phyloP scores from a whole-genome alignment of 164 flowering plant species.

The Kalanchoe fedtschenkoi region DNA sequence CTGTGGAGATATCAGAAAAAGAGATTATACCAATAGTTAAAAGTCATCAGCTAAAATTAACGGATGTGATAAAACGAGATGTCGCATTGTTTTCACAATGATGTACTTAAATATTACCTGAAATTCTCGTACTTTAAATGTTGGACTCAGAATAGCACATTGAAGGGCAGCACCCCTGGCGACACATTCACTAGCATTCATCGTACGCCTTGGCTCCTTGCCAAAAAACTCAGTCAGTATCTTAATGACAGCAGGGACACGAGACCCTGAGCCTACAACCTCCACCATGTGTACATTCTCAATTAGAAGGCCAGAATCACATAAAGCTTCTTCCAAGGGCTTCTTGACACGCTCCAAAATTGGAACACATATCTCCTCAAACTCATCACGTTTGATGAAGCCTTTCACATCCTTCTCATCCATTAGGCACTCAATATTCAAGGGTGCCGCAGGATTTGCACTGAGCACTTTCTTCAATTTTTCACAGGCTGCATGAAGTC shows the following conservation, averaged over 20 bases:
- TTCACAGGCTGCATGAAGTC: slow-evolving; percentile 70
- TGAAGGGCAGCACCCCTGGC: slow-evolving; percentile 75
- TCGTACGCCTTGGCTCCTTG: slow-evolving; percentile 85
- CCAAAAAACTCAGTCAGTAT: slow-evolving; percentile 75
- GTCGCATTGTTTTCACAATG: neutral
- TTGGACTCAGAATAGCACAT: slow-evolving; percentile 89
- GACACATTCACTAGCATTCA: slow-evolving; percentile 98
- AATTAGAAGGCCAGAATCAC: slow-evolving; percentile 55
- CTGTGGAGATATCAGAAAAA: too few relatives aligned
- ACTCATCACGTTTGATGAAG: slow-evolving; percentile 74
- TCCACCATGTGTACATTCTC: slow-evolving; percentile 70
- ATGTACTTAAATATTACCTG: slow-evolving; percentile 46
- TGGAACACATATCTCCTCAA: slow-evolving; percentile 64
- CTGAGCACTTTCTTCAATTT: too few relatives aligned
- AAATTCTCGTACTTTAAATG: slow-evolving; percentile 84
- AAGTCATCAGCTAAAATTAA: too few relatives aligned
- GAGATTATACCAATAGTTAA: too few relatives aligned
- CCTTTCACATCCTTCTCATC: slow-evolving; percentile 89
- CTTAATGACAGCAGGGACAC: slow-evolving; percentile 73
- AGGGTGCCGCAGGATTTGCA: too few relatives aligned
- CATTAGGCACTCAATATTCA: too few relatives aligned
- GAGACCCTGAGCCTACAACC: slow-evolving; percentile 86
- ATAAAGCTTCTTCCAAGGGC: slow-evolving; percentile 70
- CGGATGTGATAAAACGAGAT: neutral
- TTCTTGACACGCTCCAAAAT: slow-evolving; percentile 73